Conservation (phyloP, 2,329 filamentous ascomycete species). For the Alternaria triticimaculans region DNA sequence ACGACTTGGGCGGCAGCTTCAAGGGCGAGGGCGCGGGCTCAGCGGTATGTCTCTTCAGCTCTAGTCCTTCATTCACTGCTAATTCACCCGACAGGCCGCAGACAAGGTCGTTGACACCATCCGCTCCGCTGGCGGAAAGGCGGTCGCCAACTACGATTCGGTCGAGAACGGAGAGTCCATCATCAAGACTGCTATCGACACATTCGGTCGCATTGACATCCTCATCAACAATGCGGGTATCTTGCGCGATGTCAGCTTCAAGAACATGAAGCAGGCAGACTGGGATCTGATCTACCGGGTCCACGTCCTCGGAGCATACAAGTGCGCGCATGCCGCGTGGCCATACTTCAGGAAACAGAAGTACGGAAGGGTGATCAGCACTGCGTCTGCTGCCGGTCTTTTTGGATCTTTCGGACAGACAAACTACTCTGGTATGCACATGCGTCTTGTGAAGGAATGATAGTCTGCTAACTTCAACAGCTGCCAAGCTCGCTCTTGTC, state of each 20-base stretch:
- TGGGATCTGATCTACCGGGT: conserved; percentile 96
- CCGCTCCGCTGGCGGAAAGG: conserved; percentile 87
- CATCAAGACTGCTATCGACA: conserved; percentile 84
- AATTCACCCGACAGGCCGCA: conserved; percentile 65
- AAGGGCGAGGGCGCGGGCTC: conserved; percentile 88
- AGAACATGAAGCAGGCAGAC: conserved; percentile 97
- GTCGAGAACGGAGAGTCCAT: conserved; percentile 94
- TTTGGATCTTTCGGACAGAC: conserved; percentile 95
- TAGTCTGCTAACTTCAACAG: conserved; percentile 51
- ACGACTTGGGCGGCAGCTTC: conserved; percentile 91
- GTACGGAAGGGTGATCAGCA: conserved; percentile 96
- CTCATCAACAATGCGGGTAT: conserved; percentile 99
- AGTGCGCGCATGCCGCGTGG: conserved; percentile 94
- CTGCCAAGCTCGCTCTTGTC: conserved; percentile 92
- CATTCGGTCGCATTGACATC: conserved; percentile 86
- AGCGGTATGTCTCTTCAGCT: conserved; percentile 66
- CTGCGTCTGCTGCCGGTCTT: conserved; percentile 91
- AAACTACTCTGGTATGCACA: conserved; percentile 79
- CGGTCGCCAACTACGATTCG: conserved; percentile 95
- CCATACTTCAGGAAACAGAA: conserved; percentile 98
- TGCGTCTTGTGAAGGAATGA: background rate
- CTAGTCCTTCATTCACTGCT: conserved; percentile 6
- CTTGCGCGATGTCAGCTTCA: conserved; percentile 92
- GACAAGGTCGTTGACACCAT: conserved; percentile 85
- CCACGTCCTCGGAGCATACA: conserved; percentile 92